Evolutionary conservation across 1,284 basidiomycete species (phyloP).

Genomic region (Ceratobasidium sp.): DNA sequence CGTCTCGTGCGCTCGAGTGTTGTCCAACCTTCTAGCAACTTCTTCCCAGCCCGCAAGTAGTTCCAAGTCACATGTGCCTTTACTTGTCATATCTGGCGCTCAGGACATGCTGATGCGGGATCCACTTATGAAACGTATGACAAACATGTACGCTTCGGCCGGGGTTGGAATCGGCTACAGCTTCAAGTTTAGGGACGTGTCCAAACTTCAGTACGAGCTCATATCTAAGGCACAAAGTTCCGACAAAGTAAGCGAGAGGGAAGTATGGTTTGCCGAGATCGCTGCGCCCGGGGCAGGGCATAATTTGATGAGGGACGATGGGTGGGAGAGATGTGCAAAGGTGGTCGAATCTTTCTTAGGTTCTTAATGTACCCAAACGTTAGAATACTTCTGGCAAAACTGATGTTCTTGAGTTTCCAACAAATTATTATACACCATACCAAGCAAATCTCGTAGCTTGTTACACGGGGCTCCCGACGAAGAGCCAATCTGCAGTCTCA

Average conservation of each 20-base stretch:
- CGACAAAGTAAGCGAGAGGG: not conserved
- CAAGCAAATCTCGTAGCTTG: too few species aligned
- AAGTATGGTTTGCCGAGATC: conserved; percentile 34
- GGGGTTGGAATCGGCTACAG: conserved; percentile 9
- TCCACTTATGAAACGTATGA: conserved; percentile 25
- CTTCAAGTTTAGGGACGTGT: conserved; percentile 5
- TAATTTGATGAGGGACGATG: conserved; percentile 34
- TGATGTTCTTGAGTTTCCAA: too few species aligned
- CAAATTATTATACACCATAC: too few species aligned
- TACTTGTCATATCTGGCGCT: conserved; percentile 3
- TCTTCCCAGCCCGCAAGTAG: not conserved
- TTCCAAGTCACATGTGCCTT: not conserved
- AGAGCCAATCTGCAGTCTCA: too few species aligned
- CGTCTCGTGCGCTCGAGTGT: conserved; percentile 1
- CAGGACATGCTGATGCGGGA: conserved; percentile 29
- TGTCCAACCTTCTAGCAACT: conserved; percentile 1
- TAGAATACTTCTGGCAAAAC: too few species aligned
- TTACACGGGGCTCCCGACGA: too few species aligned
- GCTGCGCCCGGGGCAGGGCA: conserved; percentile 23
- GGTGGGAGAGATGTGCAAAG: conserved; percentile 28
- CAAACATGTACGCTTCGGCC: conserved; percentile 19
- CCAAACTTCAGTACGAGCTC: not conserved
- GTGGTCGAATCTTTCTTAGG: conserved; percentile 19
- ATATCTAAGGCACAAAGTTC: not conserved
- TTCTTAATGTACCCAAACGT: too few species aligned